A percentile compares a stretch with the other conserved stretches of the same genome.
Conservation (phyloP, 2,329 filamentous ascomycete genomes). For the Aureobasidium sp. region DNA sequence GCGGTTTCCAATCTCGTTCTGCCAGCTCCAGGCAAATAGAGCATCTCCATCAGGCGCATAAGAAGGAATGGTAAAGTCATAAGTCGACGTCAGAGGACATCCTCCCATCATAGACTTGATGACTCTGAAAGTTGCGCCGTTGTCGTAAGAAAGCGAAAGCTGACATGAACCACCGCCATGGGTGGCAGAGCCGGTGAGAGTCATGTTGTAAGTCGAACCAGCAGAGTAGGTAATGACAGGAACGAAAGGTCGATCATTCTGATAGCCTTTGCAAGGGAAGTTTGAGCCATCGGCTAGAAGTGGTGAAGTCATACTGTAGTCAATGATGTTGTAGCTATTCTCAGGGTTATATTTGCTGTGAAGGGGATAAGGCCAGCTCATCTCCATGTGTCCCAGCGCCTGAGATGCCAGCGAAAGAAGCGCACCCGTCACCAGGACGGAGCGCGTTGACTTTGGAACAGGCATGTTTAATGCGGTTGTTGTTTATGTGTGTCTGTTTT, state of each 20-base stretch:
- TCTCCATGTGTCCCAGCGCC: constrained; percentile 42
- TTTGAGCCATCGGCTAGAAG: constrained; percentile 52
- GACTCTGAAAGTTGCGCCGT: constrained; percentile 61
- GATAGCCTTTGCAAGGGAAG: constrained; percentile 70
- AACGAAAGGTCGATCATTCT: constrained; percentile 40
- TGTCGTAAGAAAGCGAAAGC: constrained; percentile 64
- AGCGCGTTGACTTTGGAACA: background rate
- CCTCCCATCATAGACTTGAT: constrained; percentile 55
- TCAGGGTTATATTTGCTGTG: constrained; percentile 42
- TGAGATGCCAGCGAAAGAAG: constrained; percentile 10
- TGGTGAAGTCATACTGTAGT: constrained; percentile 66
- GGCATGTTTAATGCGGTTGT: background rate
- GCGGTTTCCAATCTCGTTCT: constrained; percentile 51
- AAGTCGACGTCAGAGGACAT: constrained; percentile 45
- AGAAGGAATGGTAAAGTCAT: constrained; percentile 57
- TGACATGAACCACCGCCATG: constrained; percentile 72
- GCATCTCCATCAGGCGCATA: constrained; percentile 54
- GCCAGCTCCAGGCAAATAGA: constrained; percentile 61
- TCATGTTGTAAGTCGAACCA: constrained; percentile 56
- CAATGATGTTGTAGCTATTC: constrained; percentile 39
- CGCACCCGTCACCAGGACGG: constrained; percentile 9
- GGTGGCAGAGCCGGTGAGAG: constrained; percentile 49
- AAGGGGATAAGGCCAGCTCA: constrained; percentile 47
- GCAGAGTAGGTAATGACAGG: constrained; percentile 54
- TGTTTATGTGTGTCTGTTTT: background rate